Base-by-base conservation (phyloP, 805 yeast genomes). In the Candida michaelii region DNA sequence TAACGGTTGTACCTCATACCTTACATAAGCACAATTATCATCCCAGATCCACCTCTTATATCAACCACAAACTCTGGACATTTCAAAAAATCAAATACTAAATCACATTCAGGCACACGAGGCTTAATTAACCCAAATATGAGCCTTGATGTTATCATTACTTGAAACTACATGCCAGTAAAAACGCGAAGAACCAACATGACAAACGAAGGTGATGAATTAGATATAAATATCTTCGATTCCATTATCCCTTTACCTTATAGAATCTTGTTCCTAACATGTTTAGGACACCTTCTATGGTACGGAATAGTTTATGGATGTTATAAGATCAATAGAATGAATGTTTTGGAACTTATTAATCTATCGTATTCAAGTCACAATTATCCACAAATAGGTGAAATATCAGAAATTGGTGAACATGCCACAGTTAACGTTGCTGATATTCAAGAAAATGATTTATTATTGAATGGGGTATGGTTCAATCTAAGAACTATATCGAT, bases 231-330 rank as follows among this genome's bases (percentile, higher is more conserved):
- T 11, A 43, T 51, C 16, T 65, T 65, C 39, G 58, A 57, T 34
- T 60, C 55, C 31, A 42, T 65, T 15, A 42, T 70, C 12, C 74
- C 76, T 12, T 52, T 67, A 17, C 72, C 74, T 9, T 67, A 63
- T 47, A 56, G 83, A 35, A 71, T 80, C 35, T 60, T 80, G 12
- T 50, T 77, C 3, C 60, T 80, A 13, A 47, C 81, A 2, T 68
- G 76, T 44, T 38, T 71, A 3, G 85, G 83, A 4, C 54, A 74
- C 4, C 69, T 76, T 59, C 55, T 80, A 17, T 83, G 87, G 87
- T 69, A 64, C 34, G 41, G 66, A 33, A 70, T 77, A 39, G 62
- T 79, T 30, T 53, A 58, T 31, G 50, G 43, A 52, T 70, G 16
- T 67, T 76, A 43, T 58, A 58, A 41, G 51, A 50, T 11, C 59